Evolutionary conservation across 345 rosid genomes (phyloP), one percentile per base, ranked within the genome.

Genomic region (Sonneratia alba): DNA sequence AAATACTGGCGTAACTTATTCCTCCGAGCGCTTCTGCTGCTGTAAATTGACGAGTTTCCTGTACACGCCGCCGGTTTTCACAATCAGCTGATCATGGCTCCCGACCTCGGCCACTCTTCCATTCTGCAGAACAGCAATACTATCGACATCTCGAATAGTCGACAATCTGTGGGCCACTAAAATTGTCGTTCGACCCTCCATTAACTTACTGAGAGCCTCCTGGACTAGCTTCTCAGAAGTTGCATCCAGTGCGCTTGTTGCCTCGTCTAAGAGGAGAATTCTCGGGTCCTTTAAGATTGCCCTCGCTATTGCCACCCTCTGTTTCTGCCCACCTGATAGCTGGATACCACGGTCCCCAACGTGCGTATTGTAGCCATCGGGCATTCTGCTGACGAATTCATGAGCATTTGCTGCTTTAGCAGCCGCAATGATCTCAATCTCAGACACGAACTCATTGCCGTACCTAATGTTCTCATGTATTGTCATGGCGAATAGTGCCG

Each of bases 291-390:
- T 93, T 15, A 89, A 73, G 34, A 93, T 85, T 10, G 96, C 97
- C 75, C 97, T 79, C 0, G 96, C 96, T 7, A 91, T 91, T 12
- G 96, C 96, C 59, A 90, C 91, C 78, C 97, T 85, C 69, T 91
- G 98, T 75, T 91, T 91, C 79, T 91, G 97, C 14, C 92, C 98
- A 19, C 96, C 97, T 45, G 97, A 93, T 77, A 91, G 73, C 69
- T 93, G 96, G 72, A 87, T 75, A 27, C 98, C 96, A 45, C 86
- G 84, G 15, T 93, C 86, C 14, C 97, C 97, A 1, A 88, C 98
- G 61, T 88, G 73, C 6, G 96, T 93, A 36, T 83, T 51, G 76
- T 93, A 93, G 14, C 97, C 96, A 36, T 88, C 82, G 6, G 89
- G 87, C 91, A 93, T 85, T 77, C 79, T 82, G 80, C 80, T 84